Base-by-base conservation (phyloP, 805 yeast genomes). In the Monosporozyma unispora region DNA sequence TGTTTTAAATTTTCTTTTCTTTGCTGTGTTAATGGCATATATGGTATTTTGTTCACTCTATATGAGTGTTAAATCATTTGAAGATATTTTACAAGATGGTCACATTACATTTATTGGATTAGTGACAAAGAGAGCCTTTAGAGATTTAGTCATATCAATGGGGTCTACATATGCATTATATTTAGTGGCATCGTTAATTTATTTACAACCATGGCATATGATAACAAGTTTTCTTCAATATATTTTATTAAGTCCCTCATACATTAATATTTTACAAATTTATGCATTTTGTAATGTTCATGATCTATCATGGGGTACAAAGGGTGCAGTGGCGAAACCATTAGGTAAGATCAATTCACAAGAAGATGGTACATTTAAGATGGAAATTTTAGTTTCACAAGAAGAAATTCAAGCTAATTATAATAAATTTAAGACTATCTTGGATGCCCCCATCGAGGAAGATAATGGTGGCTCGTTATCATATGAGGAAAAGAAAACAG, bases 281-380 rank as follows among this genome's bases (percentile, higher is more conserved):
- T 91, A 91, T 68, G 96, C 98, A 2, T 90, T 91, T 66, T 90
- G 97, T 72, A 91, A 91, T 68, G 84, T 91, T 52, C 96, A 91
- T 66, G 99, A 91, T 71, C 82, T 91, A 45, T 86, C 96, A 6
- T 91, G 98, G 98, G 98, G 98, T 64, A 91, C 96, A 3, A 87
- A 90, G 66, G 96, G 96, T 45, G 87, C 82, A 46, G 80, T 79
- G 10, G 76, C 80, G 44, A 62, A 78, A 72, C 69, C 95, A 78
- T 74, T 93, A 58, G 98, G 97, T 52, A 81, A 83, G 43, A 96
- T 96, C 22, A 86, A 83, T 59, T 75, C 87, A 3, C 74, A 76
- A 38, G 77, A 73, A 48, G 80, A 76, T 49, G 88, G 85, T 57
- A 80, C 81, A 52, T 75, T 82, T 48, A 84, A 81, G 54, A 74